Evolutionary conservation across 805 yeast genomes (phyloP), one percentile per base, ranked within the genome.

Genomic region (Alloascoidea africana): DNA sequence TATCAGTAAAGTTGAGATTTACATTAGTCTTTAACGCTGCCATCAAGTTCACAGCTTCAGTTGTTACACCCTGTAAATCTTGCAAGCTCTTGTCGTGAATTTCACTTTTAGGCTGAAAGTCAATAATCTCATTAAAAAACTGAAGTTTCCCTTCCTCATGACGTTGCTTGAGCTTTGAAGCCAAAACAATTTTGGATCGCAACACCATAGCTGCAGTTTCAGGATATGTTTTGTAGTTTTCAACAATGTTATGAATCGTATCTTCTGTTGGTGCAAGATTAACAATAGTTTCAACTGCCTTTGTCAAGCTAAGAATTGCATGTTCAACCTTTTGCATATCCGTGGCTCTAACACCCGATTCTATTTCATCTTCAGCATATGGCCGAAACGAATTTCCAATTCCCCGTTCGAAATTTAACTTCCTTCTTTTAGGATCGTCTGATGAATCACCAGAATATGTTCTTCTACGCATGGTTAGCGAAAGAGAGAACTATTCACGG

Each of bases 111-210:
- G 44, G 16, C 36, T 62, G 63, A 43, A 64, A 70, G 5, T 60
- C 55, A 5, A 63, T 43, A 2, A 82, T 65, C 34, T 74, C 66
- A 39, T 78, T 75, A 34, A 83, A 66, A 2, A 80, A 42, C 3
- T 60, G 53, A n/a, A 76, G 52, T 33, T 68, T 55, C 0, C 71
- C 70, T 3, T 62, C 42, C 17, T 64, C 55, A 44, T 78, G 62
- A 32, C 73, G 53, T 1, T 76, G 55, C 49, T 76, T 76, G 41
- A 84, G 53, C 42, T 63, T 63, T 0, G 82, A 61, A 1, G 84
- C 84, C 16, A 83, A 52, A 38, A 66, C 65, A 16, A 83, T 48
- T 39, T 77, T 68, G 33, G 68, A 66, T 40, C 75, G 64, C 5
- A 68, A 52, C 34, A 79, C 50, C 3, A 76, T 67, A 4, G 71